phyloP scores from a whole-genome alignment of 1,139 yeast genomes.

The Pichia sp. region DNA sequence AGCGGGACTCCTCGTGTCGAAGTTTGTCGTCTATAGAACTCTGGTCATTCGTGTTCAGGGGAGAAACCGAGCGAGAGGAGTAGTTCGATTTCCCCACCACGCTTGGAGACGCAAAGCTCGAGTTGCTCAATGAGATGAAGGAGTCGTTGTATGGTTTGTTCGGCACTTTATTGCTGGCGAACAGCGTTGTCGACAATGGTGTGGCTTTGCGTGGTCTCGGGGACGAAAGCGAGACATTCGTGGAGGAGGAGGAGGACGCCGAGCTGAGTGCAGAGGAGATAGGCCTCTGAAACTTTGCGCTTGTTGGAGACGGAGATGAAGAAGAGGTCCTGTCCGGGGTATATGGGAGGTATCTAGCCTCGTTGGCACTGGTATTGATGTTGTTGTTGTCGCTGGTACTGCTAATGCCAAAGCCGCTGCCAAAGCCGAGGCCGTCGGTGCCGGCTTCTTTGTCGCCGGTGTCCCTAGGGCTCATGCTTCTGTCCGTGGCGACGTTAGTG shows the following conservation, averaged over 20 bases:
- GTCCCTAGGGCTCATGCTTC: not conserved
- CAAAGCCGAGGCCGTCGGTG: not conserved
- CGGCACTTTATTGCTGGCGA: not conserved
- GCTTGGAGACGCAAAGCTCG: not conserved
- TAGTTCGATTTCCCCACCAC: not conserved
- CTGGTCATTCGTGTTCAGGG: slow-evolving; percentile 8
- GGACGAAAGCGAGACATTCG: slow-evolving; percentile 4
- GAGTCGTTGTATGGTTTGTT: not conserved
- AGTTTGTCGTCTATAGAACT: not conserved
- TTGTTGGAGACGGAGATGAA: slow-evolving; percentile 16
- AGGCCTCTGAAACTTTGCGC: not conserved
- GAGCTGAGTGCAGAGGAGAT: not conserved
- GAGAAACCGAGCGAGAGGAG: slow-evolving; percentile 15
- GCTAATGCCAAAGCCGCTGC: not conserved
- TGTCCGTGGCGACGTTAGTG: too few species aligned
- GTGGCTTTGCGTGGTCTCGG: slow-evolving; percentile 9
- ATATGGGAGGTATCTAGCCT: not conserved
- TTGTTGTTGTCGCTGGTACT: not conserved
- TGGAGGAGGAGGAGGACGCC: slow-evolving; percentile 2
- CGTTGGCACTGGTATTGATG: not conserved
- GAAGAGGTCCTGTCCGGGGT: slow-evolving; percentile 8
- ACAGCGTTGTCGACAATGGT: slow-evolving; percentile 5
- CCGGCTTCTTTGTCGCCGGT: not conserved
- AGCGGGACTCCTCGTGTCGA: not conserved
- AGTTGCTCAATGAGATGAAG: not conserved